Base-by-base conservation (phyloP, 441 rosid genomes). In the Erysimum cheiri region DNA sequence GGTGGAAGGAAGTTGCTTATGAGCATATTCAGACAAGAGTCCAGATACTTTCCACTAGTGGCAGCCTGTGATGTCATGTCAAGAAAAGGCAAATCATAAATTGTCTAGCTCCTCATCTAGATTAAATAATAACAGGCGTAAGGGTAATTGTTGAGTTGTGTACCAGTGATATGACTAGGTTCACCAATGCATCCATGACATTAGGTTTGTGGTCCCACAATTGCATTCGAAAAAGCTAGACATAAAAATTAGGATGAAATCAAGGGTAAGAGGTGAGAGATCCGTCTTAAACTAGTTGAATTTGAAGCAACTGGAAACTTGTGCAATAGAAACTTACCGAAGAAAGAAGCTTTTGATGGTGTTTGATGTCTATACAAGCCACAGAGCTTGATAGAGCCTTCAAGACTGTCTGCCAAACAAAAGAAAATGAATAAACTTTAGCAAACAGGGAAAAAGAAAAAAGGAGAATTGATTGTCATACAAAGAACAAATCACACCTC, bases 1-100 rank as follows among this genome's bases (percentile, higher is more conserved):
- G 98, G 97, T 3, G 96, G 93, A 62, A 78, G 77, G 70, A 93
- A 93, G 77, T 89, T 91, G 70, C 73, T 62, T 31, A 88, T 78
- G 14, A 93, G 97, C 95, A 85, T 88, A 26, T 78, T 76, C 77
- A 93, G 63, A 74, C 93, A 88, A 15, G 75, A 33, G 79, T 89
- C 92, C 32, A 93, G 63, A 75, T 77, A 87, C 60, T 87, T 89
- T 64, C 89, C 96, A 75, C 84, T 80, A 29, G 90, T 82, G 63
- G 83, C 82, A 72, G 94, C 97, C 97, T 90, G 37, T 17, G 60
- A 71, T 40, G 13, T 22, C 24, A 37, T n/a, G n/a, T n/a, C n/a
- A n/a, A 76, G 66, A 48, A 26, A 40, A 29, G n/a, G 19, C 11
- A 67, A 5, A 40, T 67, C 24, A 22, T 11, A 58, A 6, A 48